A percentile compares a stretch with the other conserved stretches of the same genome.
These are phyloP conservation scores for Zymoseptoria pseudotritici DNA, from an alignment of 2,329 filamentous ascomycete species.

Conservation along the genomic window DNA sequence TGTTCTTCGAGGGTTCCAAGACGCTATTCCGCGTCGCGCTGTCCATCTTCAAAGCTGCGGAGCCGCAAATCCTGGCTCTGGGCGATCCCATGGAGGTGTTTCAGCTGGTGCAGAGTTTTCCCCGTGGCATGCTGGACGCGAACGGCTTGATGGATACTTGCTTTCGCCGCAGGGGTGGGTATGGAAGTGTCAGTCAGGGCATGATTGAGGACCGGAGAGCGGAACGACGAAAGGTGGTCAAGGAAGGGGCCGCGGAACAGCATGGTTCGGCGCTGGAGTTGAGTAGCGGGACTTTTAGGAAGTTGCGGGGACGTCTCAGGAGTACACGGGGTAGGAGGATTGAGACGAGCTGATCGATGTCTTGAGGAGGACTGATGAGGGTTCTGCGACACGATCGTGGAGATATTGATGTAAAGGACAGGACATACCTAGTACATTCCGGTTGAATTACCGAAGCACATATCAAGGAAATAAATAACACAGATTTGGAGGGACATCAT, in stretches of 20 bases:
- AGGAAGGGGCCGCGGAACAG: slow-evolving; percentile 13
- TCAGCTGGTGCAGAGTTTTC: slow-evolving; percentile 82
- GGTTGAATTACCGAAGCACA: neutral
- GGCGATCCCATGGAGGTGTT: slow-evolving; percentile 92
- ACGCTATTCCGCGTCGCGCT: slow-evolving; percentile 88
- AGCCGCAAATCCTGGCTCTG: slow-evolving; percentile 70
- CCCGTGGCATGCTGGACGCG: slow-evolving; percentile 71
- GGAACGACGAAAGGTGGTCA: slow-evolving; percentile 44
- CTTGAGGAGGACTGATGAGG: neutral
- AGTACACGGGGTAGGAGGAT: neutral
- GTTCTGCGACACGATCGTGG: neutral
- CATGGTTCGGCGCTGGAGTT: neutral
- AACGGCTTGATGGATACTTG: slow-evolving; percentile 77
- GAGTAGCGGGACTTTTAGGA: slow-evolving; percentile 4
- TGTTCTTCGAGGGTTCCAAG: slow-evolving; percentile 92
- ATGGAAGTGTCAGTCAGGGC: slow-evolving; percentile 73
- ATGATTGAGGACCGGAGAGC: slow-evolving; percentile 69
- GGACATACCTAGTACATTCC: neutral
- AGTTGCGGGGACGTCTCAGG: slow-evolving; percentile 4
- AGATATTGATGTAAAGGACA: neutral
- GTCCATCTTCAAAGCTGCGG: slow-evolving; percentile 83
- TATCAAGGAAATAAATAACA: neutral
- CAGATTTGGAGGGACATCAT: neutral
- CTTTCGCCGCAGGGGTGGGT: slow-evolving; percentile 61
- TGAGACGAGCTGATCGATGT: neutral